A percentile compares a stretch with the other conserved stretches of the same genome.
Conservation (phyloP, 2,329 filamentous ascomycete genomes). For the Alternaria burnsii region DNA sequence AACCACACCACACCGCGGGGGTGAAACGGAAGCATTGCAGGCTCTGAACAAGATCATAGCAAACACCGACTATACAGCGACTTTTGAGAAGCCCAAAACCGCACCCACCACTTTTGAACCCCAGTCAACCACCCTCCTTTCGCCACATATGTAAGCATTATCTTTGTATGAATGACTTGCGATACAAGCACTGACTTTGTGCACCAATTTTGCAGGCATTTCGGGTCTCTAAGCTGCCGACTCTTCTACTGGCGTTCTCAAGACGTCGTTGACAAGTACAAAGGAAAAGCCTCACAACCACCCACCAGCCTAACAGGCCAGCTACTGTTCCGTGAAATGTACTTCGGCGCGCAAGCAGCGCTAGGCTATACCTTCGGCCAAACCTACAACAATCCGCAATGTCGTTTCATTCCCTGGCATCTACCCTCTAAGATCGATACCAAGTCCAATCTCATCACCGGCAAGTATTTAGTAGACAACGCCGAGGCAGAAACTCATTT, state of each 20-base stretch:
- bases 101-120: conserved; percentile 77
- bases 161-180: no score
- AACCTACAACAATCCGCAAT: conserved; percentile 70
- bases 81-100: conserved; percentile 78
- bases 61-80: conserved; percentile 72
- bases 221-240: conserved; percentile 74
- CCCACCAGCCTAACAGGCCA: conserved; percentile 77
- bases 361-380: conserved; percentile 71
- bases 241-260: conserved; percentile 77
- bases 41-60: conserved; percentile 67
- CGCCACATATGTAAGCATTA: conserved; percentile 64
- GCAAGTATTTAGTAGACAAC: conserved; percentile 70
- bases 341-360: conserved; percentile 77
- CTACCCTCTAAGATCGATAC: conserved; percentile 68
- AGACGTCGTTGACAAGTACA: conserved; percentile 67
- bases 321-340: conserved; percentile 82
- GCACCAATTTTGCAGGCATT: conserved; percentile 58
- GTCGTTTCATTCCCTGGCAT: conserved; percentile 82
- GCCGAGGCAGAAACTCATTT: conserved; percentile 71
- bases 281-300: conserved; percentile 63
- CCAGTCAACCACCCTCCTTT: conserved; percentile 76
- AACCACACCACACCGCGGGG: conserved; percentile 73
- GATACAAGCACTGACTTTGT: no score
- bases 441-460: conserved; percentile 59
- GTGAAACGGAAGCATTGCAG: conserved; percentile 71